Base-by-base conservation (phyloP, 73 alveolate genomes). In the Uronychia binucleata region DNA sequence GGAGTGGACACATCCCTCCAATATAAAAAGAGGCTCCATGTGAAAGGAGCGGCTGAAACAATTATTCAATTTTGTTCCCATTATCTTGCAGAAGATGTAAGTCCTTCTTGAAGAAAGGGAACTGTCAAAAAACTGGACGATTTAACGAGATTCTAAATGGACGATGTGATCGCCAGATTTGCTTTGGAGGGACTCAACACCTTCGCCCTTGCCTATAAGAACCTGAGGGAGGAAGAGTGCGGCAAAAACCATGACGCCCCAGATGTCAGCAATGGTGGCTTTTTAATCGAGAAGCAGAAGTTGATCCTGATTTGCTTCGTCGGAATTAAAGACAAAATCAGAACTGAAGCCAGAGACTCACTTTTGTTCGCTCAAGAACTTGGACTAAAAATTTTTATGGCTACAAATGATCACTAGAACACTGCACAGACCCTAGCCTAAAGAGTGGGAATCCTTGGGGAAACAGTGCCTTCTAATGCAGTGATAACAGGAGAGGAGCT, bases 31-130 rank as follows among this genome's bases (percentile, higher is more conserved):
- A 80, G 98, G 31, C 80, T 92, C 31, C 95, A 90, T 77, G 89
- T 90, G n/a, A 95, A 93, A 82, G 99, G 99, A 31, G 99, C 99
- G 8, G 86, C 96, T 32, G 99, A 95, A 86, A 83, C 78, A 57
- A 89, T 95, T 80, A 87, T 95, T 13, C 84, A 84, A n/a, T 46
- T 80, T 58, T 95, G 98, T 82, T 31, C 96, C 28, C 85, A 77
- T 14, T 86, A 91, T 59, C 35, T 91, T 14, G 86, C 86, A 30
- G 78, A 84, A 88, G 82, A 89, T 35, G 96, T 92, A 75, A 80
- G 67, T 46, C 5, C 67, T 46, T 19, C 19, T 46, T 19, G 19
- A 46, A 19, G 67, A 46, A 46, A 89, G 31, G 58, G 84, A 1
- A 75, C 46, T n/a, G 82, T 35, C 30, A n/a, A 60, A 19, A 34